These are phyloP conservation scores for Trametes punicea DNA, from an alignment of 768 basidiomycete species.

Conservation along the genomic window DNA sequence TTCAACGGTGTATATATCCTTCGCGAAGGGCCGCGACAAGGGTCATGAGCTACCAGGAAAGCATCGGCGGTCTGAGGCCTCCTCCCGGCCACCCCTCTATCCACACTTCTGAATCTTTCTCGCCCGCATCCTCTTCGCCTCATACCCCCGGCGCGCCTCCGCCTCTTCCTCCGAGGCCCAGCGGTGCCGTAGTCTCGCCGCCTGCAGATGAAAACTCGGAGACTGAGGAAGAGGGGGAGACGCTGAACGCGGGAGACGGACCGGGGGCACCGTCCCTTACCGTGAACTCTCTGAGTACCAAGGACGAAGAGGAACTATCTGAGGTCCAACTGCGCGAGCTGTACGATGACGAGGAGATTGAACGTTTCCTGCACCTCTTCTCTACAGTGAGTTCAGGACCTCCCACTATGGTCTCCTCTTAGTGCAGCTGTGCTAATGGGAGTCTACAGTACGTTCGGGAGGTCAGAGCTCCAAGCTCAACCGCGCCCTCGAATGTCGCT, in stretches of 20 bases:
- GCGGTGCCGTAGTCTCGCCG: neutral
- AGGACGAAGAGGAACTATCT: slow-evolving; percentile 35
- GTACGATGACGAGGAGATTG: slow-evolving; percentile 64
- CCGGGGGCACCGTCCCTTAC: neutral
- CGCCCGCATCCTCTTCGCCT: neutral
- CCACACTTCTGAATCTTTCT: neutral
- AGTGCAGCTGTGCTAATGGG: no score
- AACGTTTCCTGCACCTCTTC: slow-evolving; percentile 58
- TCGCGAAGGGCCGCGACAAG: neutral
- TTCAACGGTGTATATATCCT: neutral
- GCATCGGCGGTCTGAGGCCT: neutral
- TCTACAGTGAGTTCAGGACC: slow-evolving; percentile 43
- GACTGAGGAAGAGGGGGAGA: neutral
- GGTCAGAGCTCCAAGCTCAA: slow-evolving; percentile 36
- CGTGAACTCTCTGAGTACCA: neutral
- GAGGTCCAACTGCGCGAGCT: slow-evolving; percentile 54
- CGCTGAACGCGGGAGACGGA: neutral
- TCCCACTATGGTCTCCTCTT: no score
- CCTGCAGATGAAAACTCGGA: neutral
- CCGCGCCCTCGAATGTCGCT: neutral
- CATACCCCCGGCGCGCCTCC: neutral
- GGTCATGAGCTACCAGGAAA: neutral
- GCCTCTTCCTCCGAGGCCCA: slow-evolving; percentile 2
- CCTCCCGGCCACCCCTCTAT: neutral
- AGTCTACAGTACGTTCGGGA: slow-evolving; percentile 54